phyloP scores from a whole-genome alignment of 108 stramenopile species.

The Asterionellopsis glacialis region DNA sequence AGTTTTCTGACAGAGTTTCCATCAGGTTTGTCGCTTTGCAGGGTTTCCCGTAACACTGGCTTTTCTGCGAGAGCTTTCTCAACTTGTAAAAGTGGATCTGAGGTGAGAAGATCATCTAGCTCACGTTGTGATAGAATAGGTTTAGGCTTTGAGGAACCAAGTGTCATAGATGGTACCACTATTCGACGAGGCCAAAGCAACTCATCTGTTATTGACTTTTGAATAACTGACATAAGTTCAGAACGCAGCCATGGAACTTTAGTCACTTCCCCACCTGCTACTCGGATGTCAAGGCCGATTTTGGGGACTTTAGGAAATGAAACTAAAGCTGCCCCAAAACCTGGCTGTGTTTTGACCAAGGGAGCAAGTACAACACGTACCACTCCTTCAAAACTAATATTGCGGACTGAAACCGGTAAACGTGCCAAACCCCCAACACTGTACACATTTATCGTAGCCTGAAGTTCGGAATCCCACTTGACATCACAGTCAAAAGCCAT shows the following conservation, averaged over 20 bases:
- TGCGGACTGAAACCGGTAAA: slow-evolving; percentile 46
- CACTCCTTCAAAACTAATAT: slow-evolving; percentile 41
- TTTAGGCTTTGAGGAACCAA: not conserved
- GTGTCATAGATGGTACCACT: slow-evolving; percentile 26
- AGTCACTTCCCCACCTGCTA: slow-evolving; percentile 42
- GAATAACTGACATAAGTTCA: slow-evolving; percentile 30
- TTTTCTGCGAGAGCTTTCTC: slow-evolving; percentile 3
- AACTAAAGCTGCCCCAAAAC: slow-evolving; percentile 43
- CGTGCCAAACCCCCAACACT: slow-evolving; percentile 14
- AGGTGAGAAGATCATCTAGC: not conserved
- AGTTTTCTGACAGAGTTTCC: not conserved
- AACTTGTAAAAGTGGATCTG: slow-evolving; percentile 8
- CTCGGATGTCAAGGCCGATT: slow-evolving; percentile 44
- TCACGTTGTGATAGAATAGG: not conserved
- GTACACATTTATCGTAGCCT: slow-evolving; percentile 30
- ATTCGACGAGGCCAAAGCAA: slow-evolving; percentile 44
- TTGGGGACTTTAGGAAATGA: slow-evolving; percentile 35
- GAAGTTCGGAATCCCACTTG: slow-evolving; percentile 28
- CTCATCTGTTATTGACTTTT: slow-evolving; percentile 35
- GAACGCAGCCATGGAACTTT: slow-evolving; percentile 45
- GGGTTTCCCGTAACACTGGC: slow-evolving; percentile 5
- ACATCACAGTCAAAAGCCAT: slow-evolving; percentile 24
- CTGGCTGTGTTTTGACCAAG: slow-evolving; percentile 26
- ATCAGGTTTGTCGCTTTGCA: not conserved
- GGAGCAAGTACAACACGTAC: slow-evolving; percentile 41